phyloP scores from a whole-genome alignment of 2,329 filamentous ascomycete species.

The Diaporthe sp. region DNA sequence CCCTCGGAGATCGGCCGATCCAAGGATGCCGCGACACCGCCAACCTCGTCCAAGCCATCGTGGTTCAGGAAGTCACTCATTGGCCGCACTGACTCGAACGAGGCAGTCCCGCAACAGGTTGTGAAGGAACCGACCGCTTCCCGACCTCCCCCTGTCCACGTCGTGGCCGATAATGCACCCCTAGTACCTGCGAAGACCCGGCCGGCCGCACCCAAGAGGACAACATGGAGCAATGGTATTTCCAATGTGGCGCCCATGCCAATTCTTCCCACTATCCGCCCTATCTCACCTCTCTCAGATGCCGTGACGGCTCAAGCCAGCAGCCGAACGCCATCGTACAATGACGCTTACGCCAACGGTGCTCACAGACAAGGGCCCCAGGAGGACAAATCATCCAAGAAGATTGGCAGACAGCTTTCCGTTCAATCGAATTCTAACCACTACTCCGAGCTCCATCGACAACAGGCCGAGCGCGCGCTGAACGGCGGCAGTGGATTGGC shows the following conservation, averaged over 20 bases:
- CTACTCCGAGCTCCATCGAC: slow-evolving; percentile 89
- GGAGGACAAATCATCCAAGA: slow-evolving; percentile 81
- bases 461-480: slow-evolving; percentile 90
- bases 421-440: slow-evolving; percentile 93
- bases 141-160: slow-evolving; percentile 58
- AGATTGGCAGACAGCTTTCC: slow-evolving; percentile 94
- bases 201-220: slow-evolving; percentile 79
- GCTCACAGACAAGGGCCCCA: slow-evolving; percentile 53
- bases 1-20: slow-evolving; percentile 82
- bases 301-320: slow-evolving; percentile 90
- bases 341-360: slow-evolving; percentile 60
- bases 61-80: slow-evolving; percentile 98
- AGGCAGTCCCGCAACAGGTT: slow-evolving; percentile 64
- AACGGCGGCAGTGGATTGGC: slow-evolving; percentile 83
- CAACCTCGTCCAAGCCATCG: slow-evolving; percentile 84
- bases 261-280: slow-evolving; percentile 93
- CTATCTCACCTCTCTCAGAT: slow-evolving; percentile 96
- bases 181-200: slow-evolving; percentile 53
- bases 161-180: slow-evolving; percentile 56
- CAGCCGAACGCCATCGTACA: slow-evolving; percentile 68
- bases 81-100: slow-evolving; percentile 78
- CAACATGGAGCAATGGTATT: slow-evolving; percentile 91
- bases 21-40: slow-evolving; percentile 71
- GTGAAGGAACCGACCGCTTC: slow-evolving; percentile 61
- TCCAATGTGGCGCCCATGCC: slow-evolving; percentile 90